Percentiles rank a stretch among this genome's conserved stretches.
Evolutionary conservation across 495 filamentous ascomycete species (phyloP).

Genomic region (Talaromyces ruber): DNA sequence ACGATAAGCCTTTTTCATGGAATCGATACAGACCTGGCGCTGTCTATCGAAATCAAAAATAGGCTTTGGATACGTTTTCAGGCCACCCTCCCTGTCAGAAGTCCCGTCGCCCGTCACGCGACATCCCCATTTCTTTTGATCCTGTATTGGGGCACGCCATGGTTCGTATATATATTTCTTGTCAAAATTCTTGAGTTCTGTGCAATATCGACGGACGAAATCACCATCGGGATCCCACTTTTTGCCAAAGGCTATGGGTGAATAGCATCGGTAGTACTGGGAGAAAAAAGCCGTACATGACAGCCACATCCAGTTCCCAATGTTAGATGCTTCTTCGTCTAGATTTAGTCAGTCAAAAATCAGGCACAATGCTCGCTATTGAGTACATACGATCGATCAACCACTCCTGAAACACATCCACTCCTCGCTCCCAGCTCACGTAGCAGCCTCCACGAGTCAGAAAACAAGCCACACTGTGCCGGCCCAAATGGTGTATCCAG

Average conservation of each 20-base stretch:
- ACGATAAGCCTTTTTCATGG: slow-evolving; percentile 57
- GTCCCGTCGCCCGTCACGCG: slow-evolving; percentile 44
- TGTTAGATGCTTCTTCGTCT: slow-evolving; percentile 59
- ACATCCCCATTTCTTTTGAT: slow-evolving; percentile 52
- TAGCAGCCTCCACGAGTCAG: slow-evolving; percentile 66
- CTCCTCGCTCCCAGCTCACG: slow-evolving; percentile 64
- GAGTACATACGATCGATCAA: slow-evolving; percentile 47
- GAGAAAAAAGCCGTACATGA: slow-evolving; percentile 60
- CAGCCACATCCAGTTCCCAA: slow-evolving; percentile 72
- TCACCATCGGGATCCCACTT: slow-evolving; percentile 58
- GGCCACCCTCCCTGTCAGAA: slow-evolving; percentile 12
- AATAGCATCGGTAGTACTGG: slow-evolving; percentile 60
- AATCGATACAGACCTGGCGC: slow-evolving; percentile 47
- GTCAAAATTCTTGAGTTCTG: slow-evolving; percentile 48
- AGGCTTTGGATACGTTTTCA: slow-evolving; percentile 51
- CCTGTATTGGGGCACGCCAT: slow-evolving; percentile 54
- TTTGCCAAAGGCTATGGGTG: slow-evolving; percentile 55
- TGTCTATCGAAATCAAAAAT: slow-evolving; percentile 64
- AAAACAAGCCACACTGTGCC: slow-evolving; percentile 66
- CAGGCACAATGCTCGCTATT: not conserved
- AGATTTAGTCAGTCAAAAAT: not conserved
- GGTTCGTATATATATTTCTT: slow-evolving; percentile 69
- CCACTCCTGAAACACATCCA: slow-evolving; percentile 65
- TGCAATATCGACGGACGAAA: slow-evolving; percentile 52
- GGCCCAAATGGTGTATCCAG: slow-evolving; percentile 68